Evolutionary conservation across 768 basidiomycete genomes (phyloP).

Genomic region (Phylloporus arenicola): DNA sequence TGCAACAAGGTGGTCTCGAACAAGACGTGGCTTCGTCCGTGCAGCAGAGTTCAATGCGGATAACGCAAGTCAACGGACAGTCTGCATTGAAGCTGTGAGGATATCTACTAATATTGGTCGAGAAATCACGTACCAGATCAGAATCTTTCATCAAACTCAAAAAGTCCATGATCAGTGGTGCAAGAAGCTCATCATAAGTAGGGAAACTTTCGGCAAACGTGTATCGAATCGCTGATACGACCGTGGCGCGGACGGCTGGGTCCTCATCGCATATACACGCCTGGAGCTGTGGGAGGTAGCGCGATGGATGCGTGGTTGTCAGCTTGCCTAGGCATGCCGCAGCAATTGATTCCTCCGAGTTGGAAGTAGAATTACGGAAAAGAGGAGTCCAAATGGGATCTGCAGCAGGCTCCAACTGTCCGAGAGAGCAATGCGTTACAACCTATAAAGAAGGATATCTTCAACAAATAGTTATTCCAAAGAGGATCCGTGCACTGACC

Average conservation of each 20-base stretch:
- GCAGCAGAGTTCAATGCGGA: conserved; percentile 93
- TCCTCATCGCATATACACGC: conserved; percentile 66
- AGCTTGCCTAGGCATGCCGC: conserved; percentile 96
- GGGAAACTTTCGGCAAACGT: conserved; percentile 83
- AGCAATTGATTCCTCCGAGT: conserved; percentile 87
- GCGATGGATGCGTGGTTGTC: conserved; percentile 84
- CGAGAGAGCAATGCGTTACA: conserved; percentile 83
- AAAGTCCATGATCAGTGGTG: conserved; percentile 86
- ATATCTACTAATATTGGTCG: not conserved
- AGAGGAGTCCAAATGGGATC: conserved; percentile 89
- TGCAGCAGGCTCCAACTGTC: conserved; percentile 80
- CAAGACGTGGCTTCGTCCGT: conserved; percentile 87
- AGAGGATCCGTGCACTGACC: conserved; percentile 35
- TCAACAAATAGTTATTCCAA: not conserved
- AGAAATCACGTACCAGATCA: conserved; percentile 60
- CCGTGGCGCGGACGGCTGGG: conserved; percentile 75
- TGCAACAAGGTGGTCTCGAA: conserved; percentile 73
- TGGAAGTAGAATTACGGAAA: conserved; percentile 79
- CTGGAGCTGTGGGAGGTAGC: conserved; percentile 90
- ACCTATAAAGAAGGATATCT: conserved; percentile 47
- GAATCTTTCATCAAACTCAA: conserved; percentile 83
- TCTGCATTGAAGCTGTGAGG: conserved; percentile 43
- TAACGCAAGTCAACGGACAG: conserved; percentile 83
- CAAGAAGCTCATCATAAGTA: conserved; percentile 86
- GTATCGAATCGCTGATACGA: conserved; percentile 87